Conservation (phyloP, 1,284 basidiomycete species). For the Naganishia sp. region DNA sequence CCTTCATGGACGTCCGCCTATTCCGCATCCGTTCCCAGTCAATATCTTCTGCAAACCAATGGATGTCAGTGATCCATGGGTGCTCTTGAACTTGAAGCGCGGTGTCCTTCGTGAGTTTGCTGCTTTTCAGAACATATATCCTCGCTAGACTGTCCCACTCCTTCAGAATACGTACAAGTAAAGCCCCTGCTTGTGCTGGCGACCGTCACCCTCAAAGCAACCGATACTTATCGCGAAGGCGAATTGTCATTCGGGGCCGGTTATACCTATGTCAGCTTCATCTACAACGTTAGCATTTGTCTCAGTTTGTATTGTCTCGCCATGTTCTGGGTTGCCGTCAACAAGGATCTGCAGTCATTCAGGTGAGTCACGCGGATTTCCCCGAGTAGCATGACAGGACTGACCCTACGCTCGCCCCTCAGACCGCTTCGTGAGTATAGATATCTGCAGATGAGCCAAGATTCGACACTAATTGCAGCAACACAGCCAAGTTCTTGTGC, state of each 20-base stretch:
- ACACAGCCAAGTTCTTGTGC: constrained; percentile 91
- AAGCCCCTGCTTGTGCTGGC: constrained; percentile 85
- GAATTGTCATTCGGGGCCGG: constrained; percentile 79
- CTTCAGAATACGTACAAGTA: constrained; percentile 90
- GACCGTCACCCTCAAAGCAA: constrained; percentile 81
- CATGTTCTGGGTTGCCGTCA: constrained; percentile 91
- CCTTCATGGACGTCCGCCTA: constrained; percentile 83
- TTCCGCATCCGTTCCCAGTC: constrained; percentile 81
- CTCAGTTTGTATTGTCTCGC: constrained; percentile 68
- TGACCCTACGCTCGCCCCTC: neutral
- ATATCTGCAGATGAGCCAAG: neutral
- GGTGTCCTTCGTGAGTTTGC: constrained; percentile 82
- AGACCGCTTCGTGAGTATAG: constrained; percentile 59
- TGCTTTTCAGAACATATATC: constrained; percentile 3
- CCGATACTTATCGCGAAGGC: constrained; percentile 88
- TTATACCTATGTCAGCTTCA: constrained; percentile 85
- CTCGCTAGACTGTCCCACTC: constrained; percentile 1
- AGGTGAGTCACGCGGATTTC: constrained; percentile 5
- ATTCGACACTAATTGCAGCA: constrained; percentile 39
- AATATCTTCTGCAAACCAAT: constrained; percentile 69
- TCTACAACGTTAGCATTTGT: constrained; percentile 63
- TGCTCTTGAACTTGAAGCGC: constrained; percentile 88
- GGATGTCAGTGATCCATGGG: constrained; percentile 90
- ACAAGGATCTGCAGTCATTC: constrained; percentile 81
- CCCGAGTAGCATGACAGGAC: neutral